Evolutionary conservation across 495 filamentous ascomycete genomes (phyloP).

Genomic region (Apiosordaria backusii): DNA sequence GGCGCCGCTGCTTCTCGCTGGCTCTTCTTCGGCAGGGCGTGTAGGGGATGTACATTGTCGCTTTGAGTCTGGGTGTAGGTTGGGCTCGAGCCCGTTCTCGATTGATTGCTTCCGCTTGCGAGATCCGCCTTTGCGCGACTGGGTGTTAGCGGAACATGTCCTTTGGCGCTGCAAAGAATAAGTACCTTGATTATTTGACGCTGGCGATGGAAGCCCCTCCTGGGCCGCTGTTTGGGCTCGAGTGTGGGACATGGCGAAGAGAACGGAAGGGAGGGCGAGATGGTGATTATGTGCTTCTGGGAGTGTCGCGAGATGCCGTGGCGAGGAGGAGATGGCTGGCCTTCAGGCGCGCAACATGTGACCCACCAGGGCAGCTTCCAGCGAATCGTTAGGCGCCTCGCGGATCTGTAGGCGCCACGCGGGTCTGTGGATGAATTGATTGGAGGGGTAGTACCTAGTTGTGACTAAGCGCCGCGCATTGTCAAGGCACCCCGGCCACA

Average conservation of each 20-base stretch:
- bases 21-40: slow-evolving; percentile 7
- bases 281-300: slow-evolving; percentile 13
- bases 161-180: slow-evolving; percentile 23
- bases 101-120: slow-evolving; percentile 21
- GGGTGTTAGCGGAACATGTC: slow-evolving; percentile 21
- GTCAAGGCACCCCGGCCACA: too few relatives aligned
- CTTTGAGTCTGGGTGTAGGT: slow-evolving; percentile 15
- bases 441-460: too few relatives aligned
- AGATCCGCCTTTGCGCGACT: slow-evolving; percentile 20
- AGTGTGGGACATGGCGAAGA: slow-evolving; percentile 22
- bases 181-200: slow-evolving; percentile 21
- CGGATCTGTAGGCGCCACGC: too few relatives aligned
- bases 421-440: too few relatives aligned
- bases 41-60: slow-evolving; percentile 14
- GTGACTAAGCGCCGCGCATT: too few relatives aligned
- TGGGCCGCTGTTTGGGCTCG: slow-evolving; percentile 21
- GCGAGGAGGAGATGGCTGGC: slow-evolving; percentile 19
- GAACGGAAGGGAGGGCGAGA: slow-evolving; percentile 14
- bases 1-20: slow-evolving; percentile 13
- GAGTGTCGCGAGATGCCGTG: slow-evolving; percentile 15
- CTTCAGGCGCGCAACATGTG: slow-evolving; percentile 5
- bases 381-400: not conserved
- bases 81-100: slow-evolving; percentile 8
- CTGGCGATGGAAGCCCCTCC: slow-evolving; percentile 19
- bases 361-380: not conserved